Evolutionary conservation across 2,329 filamentous ascomycete species (phyloP), one percentile per base, ranked within the genome.

Genomic region (Aspergillus thermomutatus): DNA sequence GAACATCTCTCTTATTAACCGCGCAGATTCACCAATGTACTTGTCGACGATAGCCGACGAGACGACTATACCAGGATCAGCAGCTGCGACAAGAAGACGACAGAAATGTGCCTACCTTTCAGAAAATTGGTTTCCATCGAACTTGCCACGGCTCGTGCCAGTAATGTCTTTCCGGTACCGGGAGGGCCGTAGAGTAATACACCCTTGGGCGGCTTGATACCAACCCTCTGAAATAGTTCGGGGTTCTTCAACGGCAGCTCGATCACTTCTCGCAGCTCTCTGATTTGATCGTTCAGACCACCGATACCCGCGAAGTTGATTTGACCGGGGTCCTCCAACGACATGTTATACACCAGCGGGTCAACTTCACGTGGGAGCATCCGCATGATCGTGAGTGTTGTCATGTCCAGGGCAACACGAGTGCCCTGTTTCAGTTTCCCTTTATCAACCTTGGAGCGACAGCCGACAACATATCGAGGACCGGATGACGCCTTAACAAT

Each of bases 321-420:
- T 76, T 97, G 93, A 5, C 94, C 94, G 0, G 94, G 94, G 73
- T 99, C 94, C 76, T 99, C 94, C 67, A 99, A 79, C 21, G 94
- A 99, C 94, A 99, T 99, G 82, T 99, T 99, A 85, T 99, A 99
- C 66, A 99, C 94, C 65, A 99, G 83, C 21, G 94, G 94, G 72
- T 99, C 94, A 72, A 99, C 95, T 81, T 99, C 94, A 75, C 94
- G 89, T 58, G 94, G 95, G 49, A 99, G 83, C 94, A 99, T 99
- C 71, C 94, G 91, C 94, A 99, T 99, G 77, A 99, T 99, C 59
- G 94, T 99, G 66, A 99, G 89, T 21, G 94, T 99, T 52, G 94
- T 99, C 94, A 99, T 99, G 72, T 99, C 94, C 58, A 99, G 87
- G 34, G 94, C 93, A 54, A 99, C 94, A 71, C 94, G 91, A 27